A percentile compares a stretch with the other conserved stretches of the same genome.
Conservation (phyloP, 2,329 filamentous ascomycete species). For the Trichophyton verrucosum region DNA sequence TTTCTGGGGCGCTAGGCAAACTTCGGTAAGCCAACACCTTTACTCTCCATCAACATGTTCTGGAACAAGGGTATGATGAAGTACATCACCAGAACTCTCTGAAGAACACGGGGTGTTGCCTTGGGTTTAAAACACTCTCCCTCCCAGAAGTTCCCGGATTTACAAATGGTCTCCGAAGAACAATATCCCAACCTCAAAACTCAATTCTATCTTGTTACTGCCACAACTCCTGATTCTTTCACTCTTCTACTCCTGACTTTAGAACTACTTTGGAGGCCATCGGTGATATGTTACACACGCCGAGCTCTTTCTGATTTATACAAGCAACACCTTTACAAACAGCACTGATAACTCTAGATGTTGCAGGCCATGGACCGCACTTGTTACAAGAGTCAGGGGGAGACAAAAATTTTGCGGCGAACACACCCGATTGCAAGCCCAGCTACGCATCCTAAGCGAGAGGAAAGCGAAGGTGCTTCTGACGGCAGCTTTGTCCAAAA, state of each 20-base stretch:
- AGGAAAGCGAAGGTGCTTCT: not conserved
- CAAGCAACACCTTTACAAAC: slow-evolving; percentile 4
- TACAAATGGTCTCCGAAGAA: not conserved
- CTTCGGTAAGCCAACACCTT: slow-evolving; percentile 2
- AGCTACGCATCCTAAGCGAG: not conserved
- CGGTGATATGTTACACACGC: not conserved
- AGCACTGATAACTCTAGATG: slow-evolving; percentile 2
- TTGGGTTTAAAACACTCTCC: slow-evolving; percentile 1
- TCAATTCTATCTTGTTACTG: not conserved
- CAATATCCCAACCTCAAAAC: not conserved
- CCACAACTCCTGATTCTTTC: not conserved
- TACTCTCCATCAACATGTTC: slow-evolving; percentile 1
- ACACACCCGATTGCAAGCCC: not conserved
- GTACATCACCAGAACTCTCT: not conserved
- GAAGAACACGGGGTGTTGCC: not conserved
- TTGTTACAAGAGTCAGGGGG: slow-evolving; percentile 17
- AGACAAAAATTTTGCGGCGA: slow-evolving; percentile 16
- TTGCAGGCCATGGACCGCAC: slow-evolving; percentile 18
- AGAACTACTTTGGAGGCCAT: not conserved
- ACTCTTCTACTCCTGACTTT: not conserved
- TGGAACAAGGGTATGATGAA: slow-evolving; percentile 1
- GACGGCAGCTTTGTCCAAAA: not conserved
- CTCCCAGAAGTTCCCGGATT: not conserved
- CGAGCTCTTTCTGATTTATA: not conserved
- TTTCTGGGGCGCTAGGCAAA: slow-evolving; percentile 3